Evolutionary conservation across 2,329 filamentous ascomycete species (phyloP).

Genomic region (Fusarium stilboides): DNA sequence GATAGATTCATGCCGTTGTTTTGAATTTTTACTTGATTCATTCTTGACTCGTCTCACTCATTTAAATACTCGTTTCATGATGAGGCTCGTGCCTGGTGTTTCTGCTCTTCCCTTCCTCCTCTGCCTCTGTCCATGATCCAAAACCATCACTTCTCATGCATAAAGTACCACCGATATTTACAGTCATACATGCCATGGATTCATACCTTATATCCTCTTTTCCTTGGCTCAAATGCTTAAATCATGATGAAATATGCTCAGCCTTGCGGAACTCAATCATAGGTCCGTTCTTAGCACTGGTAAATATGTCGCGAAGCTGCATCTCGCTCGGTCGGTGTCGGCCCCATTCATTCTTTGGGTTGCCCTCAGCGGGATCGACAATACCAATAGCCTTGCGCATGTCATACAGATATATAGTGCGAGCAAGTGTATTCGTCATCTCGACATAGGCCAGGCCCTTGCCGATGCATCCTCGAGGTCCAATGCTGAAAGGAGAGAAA

Average conservation of each 20-base stretch:
- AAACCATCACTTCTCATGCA: not conserved
- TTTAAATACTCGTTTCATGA: constrained; percentile 7
- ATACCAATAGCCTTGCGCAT: constrained; percentile 66
- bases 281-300: constrained; percentile 79
- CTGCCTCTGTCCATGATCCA: not conserved
- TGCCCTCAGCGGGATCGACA: constrained; percentile 68
- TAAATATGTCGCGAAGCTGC: constrained; percentile 81
- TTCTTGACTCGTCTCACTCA: constrained; percentile 1
- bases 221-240: not conserved
- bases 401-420: constrained; percentile 74
- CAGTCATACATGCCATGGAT: not conserved
- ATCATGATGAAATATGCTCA: constrained; percentile 34
- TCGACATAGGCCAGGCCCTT: constrained; percentile 79
- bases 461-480: constrained; percentile 79
- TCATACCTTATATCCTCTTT: not conserved
- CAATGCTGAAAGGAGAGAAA: constrained; percentile 82
- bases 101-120: not conserved
- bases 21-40: constrained; percentile 4
- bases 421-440: constrained; percentile 74
- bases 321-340: constrained; percentile 73
- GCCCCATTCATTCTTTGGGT: constrained; percentile 65
- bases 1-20: not conserved
- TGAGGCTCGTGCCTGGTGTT: not conserved
- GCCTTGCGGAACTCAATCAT: constrained; percentile 72
- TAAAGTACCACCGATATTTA: not conserved